These are phyloP conservation scores for Hondaea fermentalgiana DNA, from an alignment of 108 stramenopile species.

Conservation along the genomic window DNA sequence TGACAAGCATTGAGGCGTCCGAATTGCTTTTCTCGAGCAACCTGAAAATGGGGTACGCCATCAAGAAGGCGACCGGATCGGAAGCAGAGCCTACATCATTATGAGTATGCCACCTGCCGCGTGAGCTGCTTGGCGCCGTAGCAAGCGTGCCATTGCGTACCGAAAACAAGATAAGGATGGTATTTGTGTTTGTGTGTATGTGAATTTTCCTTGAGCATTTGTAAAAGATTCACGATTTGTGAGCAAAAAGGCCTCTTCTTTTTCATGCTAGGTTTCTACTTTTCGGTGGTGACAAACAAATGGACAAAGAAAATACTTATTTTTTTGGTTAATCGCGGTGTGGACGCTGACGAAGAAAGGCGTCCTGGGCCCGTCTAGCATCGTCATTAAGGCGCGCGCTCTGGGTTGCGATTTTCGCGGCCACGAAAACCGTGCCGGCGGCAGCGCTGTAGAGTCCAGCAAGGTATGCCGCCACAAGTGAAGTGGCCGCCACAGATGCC, in stretches of 20 bases:
- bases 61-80: not conserved
- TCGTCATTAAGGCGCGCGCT: not conserved
- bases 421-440: not conserved
- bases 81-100: too few species aligned
- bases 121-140: too few species aligned
- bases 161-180: too few species aligned
- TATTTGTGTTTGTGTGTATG: too few species aligned
- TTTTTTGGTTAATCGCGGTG: not conserved
- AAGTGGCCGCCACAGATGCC: not conserved
- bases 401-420: not conserved
- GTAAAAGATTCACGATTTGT: too few species aligned
- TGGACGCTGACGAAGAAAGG: not conserved
- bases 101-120: too few species aligned
- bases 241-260: too few species aligned
- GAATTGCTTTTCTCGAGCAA: not conserved
- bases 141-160: too few species aligned
- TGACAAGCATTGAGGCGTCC: not conserved
- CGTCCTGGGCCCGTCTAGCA: not conserved
- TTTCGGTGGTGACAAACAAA: too few species aligned
- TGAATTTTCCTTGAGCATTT: too few species aligned
- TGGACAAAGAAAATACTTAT: too few species aligned
- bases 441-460: not conserved
- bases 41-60: not conserved
- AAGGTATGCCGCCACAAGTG: not conserved
- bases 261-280: too few species aligned